Base-by-base conservation (phyloP, 306 rosid genomes). In the Styphnolobium japonicum region DNA sequence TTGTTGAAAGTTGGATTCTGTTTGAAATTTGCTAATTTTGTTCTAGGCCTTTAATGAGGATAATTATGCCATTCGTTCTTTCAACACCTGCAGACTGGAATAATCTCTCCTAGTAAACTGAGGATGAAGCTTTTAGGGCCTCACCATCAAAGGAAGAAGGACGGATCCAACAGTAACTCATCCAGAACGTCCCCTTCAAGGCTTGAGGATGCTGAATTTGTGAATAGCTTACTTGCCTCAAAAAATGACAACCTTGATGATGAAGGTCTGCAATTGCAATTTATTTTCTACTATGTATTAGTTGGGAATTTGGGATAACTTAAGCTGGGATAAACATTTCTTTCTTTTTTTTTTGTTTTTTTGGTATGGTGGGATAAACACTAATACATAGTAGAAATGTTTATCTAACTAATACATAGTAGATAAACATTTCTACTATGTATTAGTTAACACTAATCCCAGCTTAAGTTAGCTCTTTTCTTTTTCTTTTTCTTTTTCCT, bases 181-280 rank as follows among this genome's bases (percentile, higher is more conserved):
- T 85, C 97, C 16, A 92, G 98, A 88, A 92, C 97, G 62, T 94
- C 98, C 42, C 98, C 98, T 76, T 84, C 98, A 31, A 91, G 88
- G 83, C 60, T 87, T 75, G 93, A 83, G 7, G 94, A 94, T 80
- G 34, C 92, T 23, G 97, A 92, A 45, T 91, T 87, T 85, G 90
- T 86, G 60, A 85, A 90, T 73, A 84, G 95, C 89, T 87, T 94
- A 73, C 86, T 94, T 51, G 60, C 77, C 67, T 71, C 88, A 12
- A 67, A 85, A 33, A 65, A 46, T 76, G 93, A 83, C 49, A 89
- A 45, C 80, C 83, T 85, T 77, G 91, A 88, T 22, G 94, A 89
- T 61, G 94, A 92, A 92, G 98, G 98, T 92, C 0, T 36, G 82
- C 45, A 34, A 70, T 64, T 64, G 67, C 18, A 53, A 29, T 80